These are phyloP conservation scores for Phytophthora hibernalis DNA, from an alignment of 352 stramenopile species.

Conservation along the genomic window DNA sequence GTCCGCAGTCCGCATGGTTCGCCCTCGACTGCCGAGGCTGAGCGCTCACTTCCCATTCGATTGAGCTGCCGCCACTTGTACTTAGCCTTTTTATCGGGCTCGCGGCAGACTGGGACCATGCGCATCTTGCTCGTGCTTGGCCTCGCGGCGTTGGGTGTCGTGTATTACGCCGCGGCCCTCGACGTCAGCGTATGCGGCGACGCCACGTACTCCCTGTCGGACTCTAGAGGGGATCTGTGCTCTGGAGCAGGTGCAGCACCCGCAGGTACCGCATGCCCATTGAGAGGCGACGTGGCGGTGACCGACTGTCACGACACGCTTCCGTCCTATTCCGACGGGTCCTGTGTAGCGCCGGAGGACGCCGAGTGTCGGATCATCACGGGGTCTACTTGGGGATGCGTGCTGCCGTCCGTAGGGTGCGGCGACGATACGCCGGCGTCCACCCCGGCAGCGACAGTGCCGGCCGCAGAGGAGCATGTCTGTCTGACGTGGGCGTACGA, in stretches of 20 bases:
- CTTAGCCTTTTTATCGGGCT: too few relatives aligned
- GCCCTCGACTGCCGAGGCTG: too few relatives aligned
- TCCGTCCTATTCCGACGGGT: slow-evolving; percentile 43
- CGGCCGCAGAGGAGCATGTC: slow-evolving; percentile 5
- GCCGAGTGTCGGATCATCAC: slow-evolving; percentile 53
- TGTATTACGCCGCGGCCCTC: slow-evolving; percentile 6
- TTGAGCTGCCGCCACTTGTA: neutral
- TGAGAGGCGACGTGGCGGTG: slow-evolving; percentile 48
- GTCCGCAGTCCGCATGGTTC: slow-evolving; percentile 1
- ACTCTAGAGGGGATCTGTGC: slow-evolving; percentile 29
- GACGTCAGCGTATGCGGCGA: slow-evolving; percentile 55
- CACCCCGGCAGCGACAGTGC: slow-evolving; percentile 21
- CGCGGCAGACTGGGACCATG: slow-evolving; percentile 13
- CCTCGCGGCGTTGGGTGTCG: slow-evolving; percentile 10
- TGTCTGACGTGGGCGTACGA: slow-evolving; percentile 33
- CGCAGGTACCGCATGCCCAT: slow-evolving; percentile 49
- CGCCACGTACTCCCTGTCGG: slow-evolving; percentile 46
- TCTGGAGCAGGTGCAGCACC: slow-evolving; percentile 29
- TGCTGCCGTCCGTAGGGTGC: slow-evolving; percentile 45
- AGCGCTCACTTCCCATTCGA: slow-evolving; percentile 21
- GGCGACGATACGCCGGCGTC: slow-evolving; percentile 1
- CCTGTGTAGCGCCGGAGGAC: slow-evolving; percentile 49
- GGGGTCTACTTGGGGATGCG: slow-evolving; percentile 42
- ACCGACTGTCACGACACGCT: slow-evolving; percentile 52
- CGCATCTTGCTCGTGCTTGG: slow-evolving; percentile 13